Evolutionary conservation across 495 filamentous ascomycete genomes (phyloP), one percentile per base, ranked within the genome.

Genomic region (Margaritispora aquatica): DNA sequence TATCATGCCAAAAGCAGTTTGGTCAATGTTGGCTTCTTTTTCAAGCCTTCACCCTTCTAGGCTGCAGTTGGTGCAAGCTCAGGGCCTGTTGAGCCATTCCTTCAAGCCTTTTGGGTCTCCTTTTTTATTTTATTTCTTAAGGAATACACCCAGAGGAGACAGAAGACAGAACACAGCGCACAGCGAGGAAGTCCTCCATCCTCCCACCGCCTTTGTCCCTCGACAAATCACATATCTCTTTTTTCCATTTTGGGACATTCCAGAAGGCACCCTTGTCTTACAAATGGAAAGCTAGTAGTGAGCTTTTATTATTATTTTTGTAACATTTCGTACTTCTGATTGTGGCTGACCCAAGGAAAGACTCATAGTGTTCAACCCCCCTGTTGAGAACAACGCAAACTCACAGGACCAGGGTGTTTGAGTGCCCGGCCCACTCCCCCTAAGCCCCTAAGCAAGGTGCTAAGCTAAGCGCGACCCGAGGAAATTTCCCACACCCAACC

Each of bases 321-420:
- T 52, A 51, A 51, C 48, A 23, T 27, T n/a, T n/a, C n/a, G n/a
- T n/a, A n/a, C n/a, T 48, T n/a, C 8, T n/a, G 48, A 20, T 29
- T 34, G 55, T 58, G 46, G 55, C 55, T 58, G 41, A 58, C 55
- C 55, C 55, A 48, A 58, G 55, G 46, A 58, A 57, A 57, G 55
- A 41, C 53, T 41, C 36, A 38, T 41, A 49, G 31, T 50, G 44
- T 26, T 23, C 38, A n/a, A 44, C 38, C 38, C 53, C 27, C 27
- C 23, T n/a, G n/a, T 17, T 26, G 15, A 8, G 55, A 21, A 21
- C 46, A 17, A 27, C 24, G 2, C 50, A 26, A 26, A n/a, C 48
- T 17, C 11, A 29, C 27, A 23, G 22, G 7, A 52, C 50, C 24
- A 29, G 50, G 50, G 24, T 52, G 19, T n/a, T 34, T 34, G 29